Evolutionary conservation across 805 yeast species (phyloP).

Genomic region (Saturnispora saitoi): DNA sequence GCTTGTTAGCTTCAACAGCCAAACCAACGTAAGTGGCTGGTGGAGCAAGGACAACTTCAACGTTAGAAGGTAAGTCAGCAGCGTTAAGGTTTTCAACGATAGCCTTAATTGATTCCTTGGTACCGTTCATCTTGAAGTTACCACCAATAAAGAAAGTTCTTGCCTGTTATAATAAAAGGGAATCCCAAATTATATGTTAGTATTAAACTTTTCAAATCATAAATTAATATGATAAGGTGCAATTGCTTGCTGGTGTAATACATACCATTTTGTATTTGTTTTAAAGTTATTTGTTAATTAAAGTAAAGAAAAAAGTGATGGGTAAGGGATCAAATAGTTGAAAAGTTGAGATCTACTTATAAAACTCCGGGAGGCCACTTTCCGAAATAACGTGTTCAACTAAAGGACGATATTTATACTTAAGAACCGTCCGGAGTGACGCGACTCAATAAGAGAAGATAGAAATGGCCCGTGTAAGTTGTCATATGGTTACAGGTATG

Average conservation of each 20-base stretch:
- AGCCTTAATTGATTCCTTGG: slow-evolving; percentile 72
- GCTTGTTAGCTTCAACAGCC: slow-evolving; percentile 61
- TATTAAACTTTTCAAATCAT: background rate
- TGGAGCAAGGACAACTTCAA: slow-evolving; percentile 92
- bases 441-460: background rate
- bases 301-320: background rate
- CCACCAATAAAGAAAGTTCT: slow-evolving; percentile 89
- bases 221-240: background rate
- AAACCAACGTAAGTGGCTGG: slow-evolving; percentile 87
- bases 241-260: background rate
- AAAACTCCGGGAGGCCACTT: slow-evolving; percentile 3
- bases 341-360: background rate
- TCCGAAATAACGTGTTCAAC: slow-evolving; percentile 3
- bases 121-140: slow-evolving; percentile 98
- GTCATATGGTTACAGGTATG: background rate
- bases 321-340: background rate
- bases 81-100: slow-evolving; percentile 79
- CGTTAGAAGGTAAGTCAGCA: slow-evolving; percentile 65
- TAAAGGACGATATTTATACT: background rate
- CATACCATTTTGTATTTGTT: slow-evolving; percentile 7
- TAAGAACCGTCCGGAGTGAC: background rate
- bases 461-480: too few species aligned
- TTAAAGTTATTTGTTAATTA: background rate
- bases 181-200: background rate
- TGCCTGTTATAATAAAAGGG: slow-evolving; percentile 10